phyloP scores from a whole-genome alignment of 2,329 filamentous ascomycete species.

The Colletotrichum tamarilloi region DNA sequence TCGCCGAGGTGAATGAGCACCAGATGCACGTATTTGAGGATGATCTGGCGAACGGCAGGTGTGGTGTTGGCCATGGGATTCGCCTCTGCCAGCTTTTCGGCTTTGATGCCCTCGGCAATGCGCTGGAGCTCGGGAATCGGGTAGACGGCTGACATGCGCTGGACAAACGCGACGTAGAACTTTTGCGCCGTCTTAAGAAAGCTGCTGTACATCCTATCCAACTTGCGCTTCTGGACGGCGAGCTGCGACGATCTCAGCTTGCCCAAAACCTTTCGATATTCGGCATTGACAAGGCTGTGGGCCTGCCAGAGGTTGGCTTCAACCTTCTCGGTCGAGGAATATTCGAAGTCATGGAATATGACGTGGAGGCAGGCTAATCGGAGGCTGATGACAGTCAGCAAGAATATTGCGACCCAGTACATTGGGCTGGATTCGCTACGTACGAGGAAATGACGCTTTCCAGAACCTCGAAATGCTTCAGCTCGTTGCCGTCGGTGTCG shows the following conservation, averaged over 20 bases:
- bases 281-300: constrained; percentile 81
- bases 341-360: constrained; percentile 78
- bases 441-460: constrained; percentile 57
- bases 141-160: constrained; percentile 75
- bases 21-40: constrained; percentile 81
- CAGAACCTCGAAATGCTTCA: constrained; percentile 56
- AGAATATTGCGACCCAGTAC: not conserved
- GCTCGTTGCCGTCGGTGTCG: constrained; percentile 48
- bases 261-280: constrained; percentile 78
- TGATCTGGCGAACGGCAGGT: constrained; percentile 63
- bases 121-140: constrained; percentile 62
- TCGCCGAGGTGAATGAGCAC: constrained; percentile 91
- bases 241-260: constrained; percentile 63
- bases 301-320: constrained; percentile 82
- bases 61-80: constrained; percentile 57
- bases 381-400: constrained; percentile 60
- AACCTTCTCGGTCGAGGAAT: constrained; percentile 70
- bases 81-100: constrained; percentile 54
- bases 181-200: constrained; percentile 90
- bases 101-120: constrained; percentile 54
- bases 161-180: constrained; percentile 89
- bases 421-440: constrained; percentile 37
- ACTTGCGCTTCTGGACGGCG: constrained; percentile 76
- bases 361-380: constrained; percentile 78
- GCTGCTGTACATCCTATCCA: constrained; percentile 82